Conservation (phyloP, 176 grass and related monocot genomes). For the Aegilops speltoides region DNA sequence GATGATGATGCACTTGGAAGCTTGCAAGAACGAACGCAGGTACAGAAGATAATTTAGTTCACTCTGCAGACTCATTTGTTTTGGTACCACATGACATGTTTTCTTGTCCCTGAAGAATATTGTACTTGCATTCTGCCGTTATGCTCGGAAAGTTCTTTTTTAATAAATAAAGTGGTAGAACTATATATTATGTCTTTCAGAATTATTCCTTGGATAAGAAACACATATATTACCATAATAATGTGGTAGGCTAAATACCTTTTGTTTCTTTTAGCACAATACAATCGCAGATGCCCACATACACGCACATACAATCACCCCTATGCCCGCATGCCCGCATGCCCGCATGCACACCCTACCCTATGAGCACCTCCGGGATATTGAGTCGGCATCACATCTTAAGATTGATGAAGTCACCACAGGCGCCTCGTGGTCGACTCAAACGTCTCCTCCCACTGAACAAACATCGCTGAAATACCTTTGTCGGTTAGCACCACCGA, state of each 20-base stretch:
- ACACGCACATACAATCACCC: too few relatives aligned
- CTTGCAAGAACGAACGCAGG: constrained; percentile 21
- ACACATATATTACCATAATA: background rate
- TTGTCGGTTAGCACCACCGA: background rate
- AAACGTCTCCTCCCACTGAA: too few relatives aligned
- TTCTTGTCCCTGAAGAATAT: constrained; percentile 1
- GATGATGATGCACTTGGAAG: constrained; percentile 20
- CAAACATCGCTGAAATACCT: background rate
- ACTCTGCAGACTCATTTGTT: background rate
- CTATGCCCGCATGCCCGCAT: too few relatives aligned
- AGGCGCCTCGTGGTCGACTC: too few relatives aligned
- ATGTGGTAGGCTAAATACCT: background rate
- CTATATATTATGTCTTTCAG: background rate
- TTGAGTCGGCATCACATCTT: too few relatives aligned
- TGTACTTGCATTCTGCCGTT: background rate
- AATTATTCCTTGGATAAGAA: constrained; percentile 10
- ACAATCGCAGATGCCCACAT: too few relatives aligned
- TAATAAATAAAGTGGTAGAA: background rate
- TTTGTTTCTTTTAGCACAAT: too few relatives aligned
- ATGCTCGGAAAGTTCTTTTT: background rate
- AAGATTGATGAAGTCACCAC: too few relatives aligned
- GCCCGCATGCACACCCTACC: too few relatives aligned
- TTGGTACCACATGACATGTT: background rate
- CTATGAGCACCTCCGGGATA: too few relatives aligned
- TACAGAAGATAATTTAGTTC: background rate